Evolutionary conservation across 495 filamentous ascomycete genomes (phyloP), one percentile per base, ranked within the genome.

Genomic region (Xylaria sp.): DNA sequence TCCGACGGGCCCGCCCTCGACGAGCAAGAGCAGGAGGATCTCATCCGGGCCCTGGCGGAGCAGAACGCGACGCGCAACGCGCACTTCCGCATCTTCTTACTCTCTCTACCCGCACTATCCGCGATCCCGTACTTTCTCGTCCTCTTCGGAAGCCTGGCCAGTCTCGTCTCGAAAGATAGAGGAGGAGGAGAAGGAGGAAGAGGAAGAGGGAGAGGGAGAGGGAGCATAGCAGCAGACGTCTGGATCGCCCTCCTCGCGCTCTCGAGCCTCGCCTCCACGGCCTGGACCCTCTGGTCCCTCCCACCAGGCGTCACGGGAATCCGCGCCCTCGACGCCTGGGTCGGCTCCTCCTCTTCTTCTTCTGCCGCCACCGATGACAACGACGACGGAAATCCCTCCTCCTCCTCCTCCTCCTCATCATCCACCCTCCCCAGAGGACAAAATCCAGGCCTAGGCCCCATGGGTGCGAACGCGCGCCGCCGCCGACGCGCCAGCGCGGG

Each of bases 1-100:
- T 74, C 90, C 72, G 91, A 92, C 76, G 85, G 92, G 50, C 68
- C 69, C 8, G 61, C 59, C 63, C 66, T 59, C 64, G 70, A 77
- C 66, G 70, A 74, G 46, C 68, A 75, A 88, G 90, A 94, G 77
- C 93, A 96, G 82, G 93, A 94, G 74, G 78, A 81, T 61, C 80
- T 94, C 0, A 94, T 96, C 72, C 68, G 76, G 14, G 74, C 80
- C 70, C 85, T 95, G 24, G 77, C 85, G 43, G 59, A 48, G 21
- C 82, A 91, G 73, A 90, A 94, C 82, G 80, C 84, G 44, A 69
- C 73, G 29, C 86, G 85, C 64, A 92, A 92, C 77, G 81, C 80
- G 14, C 80, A 87, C 72, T 93, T 90, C 82, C 85, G 80, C 65
- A 73, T 81, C 61, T 69, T 86, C 35, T 90, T 94, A 70, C 84